Evolutionary conservation across 2,329 filamentous ascomycete species (phyloP).

Genomic region (Aspergillus pseudoviridinutans): DNA sequence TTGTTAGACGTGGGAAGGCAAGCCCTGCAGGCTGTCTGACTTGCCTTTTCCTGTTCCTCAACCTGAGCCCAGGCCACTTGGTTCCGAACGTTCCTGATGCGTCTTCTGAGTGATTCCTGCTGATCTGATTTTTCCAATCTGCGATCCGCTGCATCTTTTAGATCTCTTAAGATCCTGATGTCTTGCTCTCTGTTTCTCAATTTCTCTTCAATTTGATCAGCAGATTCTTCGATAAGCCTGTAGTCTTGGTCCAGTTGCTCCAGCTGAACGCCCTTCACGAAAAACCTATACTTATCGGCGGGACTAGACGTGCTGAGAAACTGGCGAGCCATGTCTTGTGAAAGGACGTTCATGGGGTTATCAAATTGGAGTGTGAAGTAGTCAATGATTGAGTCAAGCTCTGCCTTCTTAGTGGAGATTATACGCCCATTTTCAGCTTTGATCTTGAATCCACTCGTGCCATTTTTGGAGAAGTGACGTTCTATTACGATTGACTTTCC

Average conservation of each 20-base stretch:
- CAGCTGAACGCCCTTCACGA: constrained; percentile 88
- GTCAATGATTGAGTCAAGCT: constrained; percentile 89
- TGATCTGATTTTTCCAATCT: constrained; percentile 64
- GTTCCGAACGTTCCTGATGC: constrained; percentile 55
- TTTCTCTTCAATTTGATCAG: constrained; percentile 68
- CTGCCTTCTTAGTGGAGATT: constrained; percentile 77
- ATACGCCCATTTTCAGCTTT: constrained; percentile 67
- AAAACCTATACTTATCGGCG: constrained; percentile 90
- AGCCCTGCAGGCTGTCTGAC: constrained; percentile 2
- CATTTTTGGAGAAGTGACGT: constrained; percentile 73
- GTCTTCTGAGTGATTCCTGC: constrained; percentile 61
- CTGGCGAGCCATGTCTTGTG: constrained; percentile 89
- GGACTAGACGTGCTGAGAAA: constrained; percentile 84
- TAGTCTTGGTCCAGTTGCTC: constrained; percentile 93
- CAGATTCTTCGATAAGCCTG: constrained; percentile 70
- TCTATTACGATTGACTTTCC: constrained; percentile 87
- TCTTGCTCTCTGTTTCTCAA: constrained; percentile 60
- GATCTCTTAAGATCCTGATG: constrained; percentile 56
- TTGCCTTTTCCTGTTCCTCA: constrained; percentile 63
- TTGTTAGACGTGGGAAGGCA: constrained; percentile 8
- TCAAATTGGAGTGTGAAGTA: constrained; percentile 92
- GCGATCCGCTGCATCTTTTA: constrained; percentile 58
- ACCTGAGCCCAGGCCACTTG: constrained; percentile 89
- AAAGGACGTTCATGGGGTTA: constrained; percentile 92
- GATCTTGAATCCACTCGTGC: constrained; percentile 79